phyloP scores from a whole-genome alignment of 2,329 filamentous ascomycete genomes.

The Phoma herbarum region DNA sequence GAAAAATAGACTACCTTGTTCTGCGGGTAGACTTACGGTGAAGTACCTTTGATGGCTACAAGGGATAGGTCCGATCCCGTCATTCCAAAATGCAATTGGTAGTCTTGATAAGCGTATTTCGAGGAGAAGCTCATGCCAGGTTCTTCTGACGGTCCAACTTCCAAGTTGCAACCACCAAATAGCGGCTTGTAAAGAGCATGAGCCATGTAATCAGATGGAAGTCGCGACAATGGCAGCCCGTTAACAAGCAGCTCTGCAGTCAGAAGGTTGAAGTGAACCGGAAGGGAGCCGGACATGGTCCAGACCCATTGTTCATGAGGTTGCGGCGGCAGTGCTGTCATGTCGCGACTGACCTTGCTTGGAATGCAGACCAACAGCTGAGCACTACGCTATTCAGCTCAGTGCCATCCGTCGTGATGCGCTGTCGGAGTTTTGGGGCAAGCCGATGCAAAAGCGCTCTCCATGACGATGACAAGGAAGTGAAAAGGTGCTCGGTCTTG shows the following conservation, averaged over 20 bases:
- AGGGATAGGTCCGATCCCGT: constrained; percentile 33
- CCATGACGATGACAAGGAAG: no score
- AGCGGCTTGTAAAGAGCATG: neutral
- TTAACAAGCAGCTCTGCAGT: constrained; percentile 63
- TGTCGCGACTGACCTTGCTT: neutral
- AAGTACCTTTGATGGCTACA: no score
- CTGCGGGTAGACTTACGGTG: no score
- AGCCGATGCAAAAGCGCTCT: no score
- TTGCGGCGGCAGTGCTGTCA: constrained; percentile 26
- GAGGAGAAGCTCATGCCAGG: neutral
- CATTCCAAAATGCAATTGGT: constrained; percentile 52
- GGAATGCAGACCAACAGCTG: constrained; percentile 34
- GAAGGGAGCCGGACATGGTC: constrained; percentile 23
- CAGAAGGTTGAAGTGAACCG: constrained; percentile 59
- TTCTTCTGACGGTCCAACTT: neutral
- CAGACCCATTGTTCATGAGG: constrained; percentile 47
- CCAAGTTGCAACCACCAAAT: neutral
- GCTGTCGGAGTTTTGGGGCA: no score
- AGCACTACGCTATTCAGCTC: no score
- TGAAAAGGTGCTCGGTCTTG: no score
- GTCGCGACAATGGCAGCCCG: constrained; percentile 58
- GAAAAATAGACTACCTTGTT: no score
- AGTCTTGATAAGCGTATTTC: constrained; percentile 11
- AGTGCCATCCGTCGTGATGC: no score
- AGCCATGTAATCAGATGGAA: constrained; percentile 48